Conservation (phyloP, 805 yeast species). For the Cyberlindnera petersonii region DNA sequence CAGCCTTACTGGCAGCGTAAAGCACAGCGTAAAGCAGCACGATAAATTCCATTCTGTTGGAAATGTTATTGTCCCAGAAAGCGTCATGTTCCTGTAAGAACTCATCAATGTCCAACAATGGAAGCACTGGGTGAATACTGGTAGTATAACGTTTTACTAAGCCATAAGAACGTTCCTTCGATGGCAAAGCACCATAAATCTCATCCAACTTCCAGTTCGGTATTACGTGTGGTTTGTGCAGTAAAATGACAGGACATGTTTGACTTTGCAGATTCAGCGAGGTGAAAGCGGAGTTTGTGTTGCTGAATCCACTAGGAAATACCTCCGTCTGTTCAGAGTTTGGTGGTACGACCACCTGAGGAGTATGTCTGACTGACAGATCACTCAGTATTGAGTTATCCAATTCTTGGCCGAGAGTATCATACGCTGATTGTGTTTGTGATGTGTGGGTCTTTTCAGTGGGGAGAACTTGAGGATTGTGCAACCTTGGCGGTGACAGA, state of each 20-base stretch:
- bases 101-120: conserved; percentile 44
- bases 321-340: conserved; percentile 14
- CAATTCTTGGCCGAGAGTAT: conserved; percentile 9
- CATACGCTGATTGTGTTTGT: conserved; percentile 4
- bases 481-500: conserved; percentile 27
- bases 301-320: conserved; percentile 12
- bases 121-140: conserved; percentile 54
- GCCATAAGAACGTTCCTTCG: conserved; percentile 42
- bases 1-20: conserved; percentile 56
- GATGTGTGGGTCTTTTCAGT: conserved; percentile 18
- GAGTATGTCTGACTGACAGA: conserved; percentile 22
- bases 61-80: conserved; percentile 40
- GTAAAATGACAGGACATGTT: conserved; percentile 24
- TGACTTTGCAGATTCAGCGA: conserved; percentile 24
- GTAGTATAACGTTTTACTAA: conserved; percentile 45
- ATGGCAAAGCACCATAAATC: conserved; percentile 43
- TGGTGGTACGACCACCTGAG: conserved; percentile 17
- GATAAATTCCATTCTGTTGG: conserved; percentile 41
- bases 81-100: conserved; percentile 43
- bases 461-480: conserved; percentile 26
- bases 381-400: conserved; percentile 22
- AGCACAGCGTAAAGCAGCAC: conserved; percentile 48
- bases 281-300: conserved; percentile 7
- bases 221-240: conserved; percentile 24
- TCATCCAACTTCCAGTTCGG: conserved; percentile 29